Evolutionary conservation across 495 filamentous ascomycete genomes (phyloP).

Genomic region (Platismatia glauca): DNA sequence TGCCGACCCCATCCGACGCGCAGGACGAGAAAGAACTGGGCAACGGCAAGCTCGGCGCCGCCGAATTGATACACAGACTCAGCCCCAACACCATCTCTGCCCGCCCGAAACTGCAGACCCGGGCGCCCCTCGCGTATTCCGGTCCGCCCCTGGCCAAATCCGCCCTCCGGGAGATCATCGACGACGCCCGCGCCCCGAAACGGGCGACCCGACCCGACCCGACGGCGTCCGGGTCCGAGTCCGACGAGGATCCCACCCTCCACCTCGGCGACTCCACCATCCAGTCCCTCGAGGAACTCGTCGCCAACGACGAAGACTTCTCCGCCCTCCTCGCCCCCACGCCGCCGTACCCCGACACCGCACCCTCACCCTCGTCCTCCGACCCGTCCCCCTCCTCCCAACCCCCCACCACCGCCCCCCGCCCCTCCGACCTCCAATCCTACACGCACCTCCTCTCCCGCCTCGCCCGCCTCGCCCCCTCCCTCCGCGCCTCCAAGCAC

Average conservation of each 20-base stretch:
- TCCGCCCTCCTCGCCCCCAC: conserved; percentile 16
- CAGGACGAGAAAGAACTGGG: conserved; percentile 17
- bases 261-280: conserved; percentile 52
- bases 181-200: conserved; percentile 30
- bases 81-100: conserved; percentile 15
- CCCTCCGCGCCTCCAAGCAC: conserved; percentile 56
- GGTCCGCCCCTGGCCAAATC: conserved; percentile 41
- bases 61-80: conserved; percentile 21
- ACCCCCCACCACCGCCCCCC: conserved; percentile 11
- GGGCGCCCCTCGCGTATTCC: conserved; percentile 19
- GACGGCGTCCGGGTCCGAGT: conserved; percentile 7
- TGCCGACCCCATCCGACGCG: conserved; percentile 14
- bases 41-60: conserved; percentile 13
- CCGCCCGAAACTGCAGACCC: conserved; percentile 13
- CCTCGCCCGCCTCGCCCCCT: conserved; percentile 50
- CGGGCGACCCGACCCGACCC: conserved; percentile 24
- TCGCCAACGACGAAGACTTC: conserved; percentile 33
- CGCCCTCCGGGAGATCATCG: conserved; percentile 44
- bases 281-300: conserved; percentile 50
- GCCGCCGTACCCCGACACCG: conserved; percentile 7
- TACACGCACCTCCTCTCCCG: conserved; percentile 45
- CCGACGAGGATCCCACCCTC: conserved; percentile 33
- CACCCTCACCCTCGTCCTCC: background rate
- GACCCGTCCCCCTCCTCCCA: conserved; percentile 15
- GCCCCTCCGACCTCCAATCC: conserved; percentile 30